Evolutionary conservation across 805 yeast species (phyloP), one percentile per base, ranked within the genome.

Genomic region (Candida ovalis): DNA sequence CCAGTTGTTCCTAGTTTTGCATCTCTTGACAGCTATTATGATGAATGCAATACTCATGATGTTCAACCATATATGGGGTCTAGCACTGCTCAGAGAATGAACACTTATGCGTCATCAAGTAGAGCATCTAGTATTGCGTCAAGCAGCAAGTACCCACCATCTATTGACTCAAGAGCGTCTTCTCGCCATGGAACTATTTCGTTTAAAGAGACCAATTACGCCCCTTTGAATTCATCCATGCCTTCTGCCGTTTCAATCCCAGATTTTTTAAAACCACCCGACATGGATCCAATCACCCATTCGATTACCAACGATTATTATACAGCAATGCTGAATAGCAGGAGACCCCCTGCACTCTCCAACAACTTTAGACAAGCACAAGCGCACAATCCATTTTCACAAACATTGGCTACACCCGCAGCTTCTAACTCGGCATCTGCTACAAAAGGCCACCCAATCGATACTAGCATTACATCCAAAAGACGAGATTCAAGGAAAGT

Each of bases 1-100:
- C 88, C 88, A 0, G 70, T 83, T 15, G 83, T 80, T 51, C 87
- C 86, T 38, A 84, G 90, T 52, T 85, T 84, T 71, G 92, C 92
- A 1, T 85, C 91, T 0, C 68, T 86, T 59, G 90, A 84, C 58
- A 81, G 90, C 61, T 75, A 78, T 50, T 82, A 83, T 59, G 72
- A 61, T 41, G 63, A 59, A 38, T 51, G 33, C 28, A 23, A 21
- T 10, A 32, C 32, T 9, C 12, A 23, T 23, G 43, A 44, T 3
- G 28, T 21, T 19, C 43, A 32, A 12, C 40, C 58, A 2, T 50
- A 52, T 22, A 42, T 49, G 2, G 44, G 45, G 7, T 30, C 48
- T 4, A 21, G 41, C 9, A 32, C 46, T 3, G 33, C 52, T 12
- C 53, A 48, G 40, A 46, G 60, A 22, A 19, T 19, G 17, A 25